Evolutionary conservation across 768 basidiomycete species (phyloP).

Genomic region (Scleroderma citrinum): DNA sequence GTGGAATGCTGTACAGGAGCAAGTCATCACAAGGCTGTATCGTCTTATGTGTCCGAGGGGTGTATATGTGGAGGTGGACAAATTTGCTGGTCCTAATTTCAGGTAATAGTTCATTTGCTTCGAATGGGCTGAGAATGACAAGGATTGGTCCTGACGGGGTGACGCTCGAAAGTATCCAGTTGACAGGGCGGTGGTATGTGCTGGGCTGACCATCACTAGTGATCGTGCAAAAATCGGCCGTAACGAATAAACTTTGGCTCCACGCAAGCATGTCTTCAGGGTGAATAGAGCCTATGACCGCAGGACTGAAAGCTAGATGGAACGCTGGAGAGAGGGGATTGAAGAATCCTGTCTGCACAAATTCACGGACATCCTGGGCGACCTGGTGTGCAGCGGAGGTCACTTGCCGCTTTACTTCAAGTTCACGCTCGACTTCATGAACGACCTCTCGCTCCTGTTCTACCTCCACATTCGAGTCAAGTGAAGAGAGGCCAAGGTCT

Average conservation of each 20-base stretch:
- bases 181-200: slow-evolving; percentile 9
- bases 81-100: slow-evolving; percentile 23
- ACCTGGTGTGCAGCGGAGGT: neutral
- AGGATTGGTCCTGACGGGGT: neutral
- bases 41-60: slow-evolving; percentile 27
- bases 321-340: neutral
- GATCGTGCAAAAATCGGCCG: neutral
- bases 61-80: slow-evolving; percentile 34
- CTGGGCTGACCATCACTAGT: neutral
- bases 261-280: neutral
- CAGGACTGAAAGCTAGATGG: neutral
- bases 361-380: neutral
- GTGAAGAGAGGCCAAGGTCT: slow-evolving; percentile 9
- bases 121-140: slow-evolving; percentile 33
- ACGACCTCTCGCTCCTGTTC: slow-evolving; percentile 43
- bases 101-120: slow-evolving; percentile 34
- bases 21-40: slow-evolving; percentile 35
- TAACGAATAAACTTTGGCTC: neutral
- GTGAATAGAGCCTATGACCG: neutral
- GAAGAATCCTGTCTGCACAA: neutral
- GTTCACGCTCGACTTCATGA: slow-evolving; percentile 35
- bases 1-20: slow-evolving; percentile 34
- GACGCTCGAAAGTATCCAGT: slow-evolving; percentile 15
- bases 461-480: slow-evolving; percentile 26
- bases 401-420: slow-evolving; percentile 26